Conservation (phyloP, 139 green algal genomes). For the Picochlorum sp. region DNA sequence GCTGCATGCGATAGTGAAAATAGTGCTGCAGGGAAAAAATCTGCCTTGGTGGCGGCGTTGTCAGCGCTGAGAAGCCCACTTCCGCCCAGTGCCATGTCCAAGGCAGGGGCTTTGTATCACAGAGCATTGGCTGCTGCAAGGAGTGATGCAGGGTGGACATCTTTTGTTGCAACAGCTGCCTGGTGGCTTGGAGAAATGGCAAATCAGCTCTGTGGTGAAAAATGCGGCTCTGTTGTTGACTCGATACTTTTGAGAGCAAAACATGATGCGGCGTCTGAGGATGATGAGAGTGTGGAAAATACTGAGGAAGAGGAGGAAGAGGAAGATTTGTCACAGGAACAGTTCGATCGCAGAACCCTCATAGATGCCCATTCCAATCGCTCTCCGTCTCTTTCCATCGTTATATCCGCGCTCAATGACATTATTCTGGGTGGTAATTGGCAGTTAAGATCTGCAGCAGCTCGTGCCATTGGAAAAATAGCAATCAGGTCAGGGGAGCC, state of each 20-base stretch:
- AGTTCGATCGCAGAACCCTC: not conserved
- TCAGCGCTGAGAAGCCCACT: constrained; percentile 25
- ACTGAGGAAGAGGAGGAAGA: not conserved
- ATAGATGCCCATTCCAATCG: constrained; percentile 24
- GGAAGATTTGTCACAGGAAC: not conserved
- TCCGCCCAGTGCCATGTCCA: constrained; percentile 18
- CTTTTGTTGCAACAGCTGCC: constrained; percentile 34
- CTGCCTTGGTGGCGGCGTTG: constrained; percentile 34
- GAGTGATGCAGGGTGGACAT: constrained; percentile 42
- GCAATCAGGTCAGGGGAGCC: constrained; percentile 70
- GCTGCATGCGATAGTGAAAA: constrained; percentile 21
- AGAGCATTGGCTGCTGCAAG: constrained; percentile 14
- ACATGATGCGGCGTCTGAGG: not conserved
- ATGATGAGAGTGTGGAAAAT: not conserved
- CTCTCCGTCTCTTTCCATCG: constrained; percentile 33
- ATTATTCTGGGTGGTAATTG: constrained; percentile 30
- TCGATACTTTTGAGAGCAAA: not conserved
- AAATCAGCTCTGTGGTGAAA: constrained; percentile 51
- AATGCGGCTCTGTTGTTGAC: constrained; percentile 16
- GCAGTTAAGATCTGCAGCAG: constrained; percentile 32
- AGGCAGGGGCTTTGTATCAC: constrained; percentile 8
- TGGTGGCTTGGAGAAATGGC: constrained; percentile 77
- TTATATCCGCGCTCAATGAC: constrained; percentile 36
- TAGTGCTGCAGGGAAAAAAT: constrained; percentile 11
- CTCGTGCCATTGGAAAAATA: constrained; percentile 48